These are phyloP conservation scores for Barnettozyma vustinii DNA, from an alignment of 805 yeast genomes.

Conservation along the genomic window DNA sequence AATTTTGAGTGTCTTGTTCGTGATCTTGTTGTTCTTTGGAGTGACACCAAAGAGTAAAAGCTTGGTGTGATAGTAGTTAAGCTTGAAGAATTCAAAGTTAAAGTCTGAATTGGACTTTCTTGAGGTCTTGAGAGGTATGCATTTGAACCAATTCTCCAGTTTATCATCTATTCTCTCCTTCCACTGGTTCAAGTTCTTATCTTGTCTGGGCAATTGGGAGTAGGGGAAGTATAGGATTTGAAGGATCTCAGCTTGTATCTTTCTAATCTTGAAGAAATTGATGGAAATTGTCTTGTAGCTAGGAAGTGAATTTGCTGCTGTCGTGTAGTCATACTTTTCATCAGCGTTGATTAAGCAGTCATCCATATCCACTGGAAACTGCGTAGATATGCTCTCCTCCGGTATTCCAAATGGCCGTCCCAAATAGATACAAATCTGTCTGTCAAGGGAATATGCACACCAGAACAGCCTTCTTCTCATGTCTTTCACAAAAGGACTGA, in stretches of 20 bases:
- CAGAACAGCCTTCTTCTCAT: constrained; percentile 75
- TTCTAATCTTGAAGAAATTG: constrained; percentile 63
- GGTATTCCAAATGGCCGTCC: constrained; percentile 89
- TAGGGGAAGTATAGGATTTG: constrained; percentile 60
- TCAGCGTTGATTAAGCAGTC: constrained; percentile 53
- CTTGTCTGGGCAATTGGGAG: constrained; percentile 65
- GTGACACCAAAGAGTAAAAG: constrained; percentile 71
- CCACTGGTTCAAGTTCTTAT: constrained; percentile 55
- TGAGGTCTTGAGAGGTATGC: constrained; percentile 47
- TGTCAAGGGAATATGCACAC: constrained; percentile 82
- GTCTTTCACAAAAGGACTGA: constrained; percentile 57
- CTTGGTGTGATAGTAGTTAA: constrained; percentile 74
- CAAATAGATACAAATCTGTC: constrained; percentile 80
- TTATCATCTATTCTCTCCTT: constrained; percentile 42
- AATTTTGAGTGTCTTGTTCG: constrained; percentile 46
- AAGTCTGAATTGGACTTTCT: constrained; percentile 69
- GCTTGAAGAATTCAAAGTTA: constrained; percentile 59
- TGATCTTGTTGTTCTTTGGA: constrained; percentile 57
- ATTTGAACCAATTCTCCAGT: constrained; percentile 58
- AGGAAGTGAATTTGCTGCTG: constrained; percentile 36
- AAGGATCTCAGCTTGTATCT: constrained; percentile 74
- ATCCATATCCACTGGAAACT: constrained; percentile 69
- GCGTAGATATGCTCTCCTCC: constrained; percentile 67
- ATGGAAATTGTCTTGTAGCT: constrained; percentile 66
- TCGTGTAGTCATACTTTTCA: constrained; percentile 35